Percentiles rank a stretch among this genome's conserved stretches.
phyloP scores from a whole-genome alignment of 345 rosid genomes.

The Citropsis articulata region DNA sequence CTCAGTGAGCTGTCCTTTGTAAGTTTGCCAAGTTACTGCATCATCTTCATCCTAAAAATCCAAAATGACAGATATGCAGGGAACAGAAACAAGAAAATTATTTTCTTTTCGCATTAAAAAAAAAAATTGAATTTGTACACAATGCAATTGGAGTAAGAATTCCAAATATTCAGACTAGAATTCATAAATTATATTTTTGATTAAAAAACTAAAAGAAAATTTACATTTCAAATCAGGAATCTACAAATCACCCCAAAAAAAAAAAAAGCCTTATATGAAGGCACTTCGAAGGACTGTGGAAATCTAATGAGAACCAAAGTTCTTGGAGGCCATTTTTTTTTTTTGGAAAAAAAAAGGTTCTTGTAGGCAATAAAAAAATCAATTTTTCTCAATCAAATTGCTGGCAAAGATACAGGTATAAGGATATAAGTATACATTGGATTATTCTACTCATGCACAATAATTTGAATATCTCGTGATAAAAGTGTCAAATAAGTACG shows the following conservation, averaged over 20 bases:
- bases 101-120: neutral
- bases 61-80: slow-evolving; percentile 7
- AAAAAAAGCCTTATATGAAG: neutral
- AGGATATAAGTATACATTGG: neutral
- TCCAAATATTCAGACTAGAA: neutral
- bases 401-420: neutral
- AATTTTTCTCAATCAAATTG: neutral
- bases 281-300: neutral
- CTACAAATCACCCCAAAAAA: neutral
- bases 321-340: too few species aligned
- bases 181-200: neutral
- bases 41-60: slow-evolving; percentile 72
- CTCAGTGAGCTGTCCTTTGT: slow-evolving; percentile 89
- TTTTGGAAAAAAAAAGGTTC: neutral
- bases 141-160: neutral
- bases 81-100: neutral
- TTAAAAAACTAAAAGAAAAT: neutral
- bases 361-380: neutral
- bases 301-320: neutral
- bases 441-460: neutral
- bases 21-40: slow-evolving; percentile 95
- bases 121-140: neutral
- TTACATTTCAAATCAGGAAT: neutral
- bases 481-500: neutral
- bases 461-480: neutral